Evolutionary conservation across 164 flowering plant species (phyloP), one percentile per base, ranked within the genome.

Genomic region (Macadamia tetraphylla): DNA sequence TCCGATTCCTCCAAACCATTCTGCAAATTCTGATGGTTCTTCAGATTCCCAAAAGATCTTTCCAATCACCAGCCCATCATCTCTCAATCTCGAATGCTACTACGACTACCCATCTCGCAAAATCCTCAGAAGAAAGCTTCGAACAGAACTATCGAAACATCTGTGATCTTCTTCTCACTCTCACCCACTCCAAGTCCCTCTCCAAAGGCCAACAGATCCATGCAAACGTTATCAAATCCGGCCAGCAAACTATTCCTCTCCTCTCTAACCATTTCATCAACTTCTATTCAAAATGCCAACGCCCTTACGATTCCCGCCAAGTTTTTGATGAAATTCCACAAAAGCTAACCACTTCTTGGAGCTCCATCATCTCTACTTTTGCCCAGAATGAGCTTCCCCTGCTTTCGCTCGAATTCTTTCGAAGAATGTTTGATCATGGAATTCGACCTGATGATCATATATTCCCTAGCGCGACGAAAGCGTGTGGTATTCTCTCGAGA

Each of bases 341-440:
- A 0, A 85, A 77, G 56, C 70, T 80, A 0, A 17, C 87, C 65
- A 81, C 90, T 13, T 84, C 96, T 60, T 94, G 97, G 97, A 91
- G 93, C 77, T 89, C 97, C 0, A 68, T 89, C 61, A 88, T 94
- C 66, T 83, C 98, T 2, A 69, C 86, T 0, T 86, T 86, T 56
- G 83, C 96, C 13, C 96, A 94, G 40, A 94, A 94, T 68, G 97
- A 91, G 65, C 85, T 87, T 49, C 98, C 98, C 1, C 49, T 31
- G 1, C 76, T 77, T 10, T 86, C 96, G 1, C 62, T 94, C 14
- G 76, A 82, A 56, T 83, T 71, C 66, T 90, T 94, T 67, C 74
- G 87, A 29, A 66, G 64, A 56, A 87, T 94, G 96, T 70, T 83
- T 11, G 68, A 31, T 0, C 2, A 64, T 29, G 79, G 83, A 10